A percentile compares a stretch with the other conserved stretches of the same genome.
phyloP scores from a whole-genome alignment of 2,329 filamentous ascomycete species.

The Ceratocystis eucalypticola region DNA sequence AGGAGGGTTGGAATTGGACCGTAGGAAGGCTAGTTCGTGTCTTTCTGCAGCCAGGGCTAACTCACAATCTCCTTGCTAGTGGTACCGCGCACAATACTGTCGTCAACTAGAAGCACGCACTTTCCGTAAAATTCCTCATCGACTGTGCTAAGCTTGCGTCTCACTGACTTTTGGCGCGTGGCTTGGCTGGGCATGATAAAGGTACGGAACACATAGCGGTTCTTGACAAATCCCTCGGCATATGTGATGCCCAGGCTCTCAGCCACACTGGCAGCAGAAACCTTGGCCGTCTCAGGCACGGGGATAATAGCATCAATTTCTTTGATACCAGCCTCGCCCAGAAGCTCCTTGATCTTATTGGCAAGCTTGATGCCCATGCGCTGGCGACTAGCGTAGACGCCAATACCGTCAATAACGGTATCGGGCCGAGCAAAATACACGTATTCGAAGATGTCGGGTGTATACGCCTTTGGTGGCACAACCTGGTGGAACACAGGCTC shows the following conservation, averaged over 20 bases:
- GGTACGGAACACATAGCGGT: slow-evolving; percentile 75
- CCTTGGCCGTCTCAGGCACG: slow-evolving; percentile 55
- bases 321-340: slow-evolving; percentile 55
- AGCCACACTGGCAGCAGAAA: slow-evolving; percentile 58
- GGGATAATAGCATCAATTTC: slow-evolving; percentile 54
- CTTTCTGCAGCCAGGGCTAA: neutral
- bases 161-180: slow-evolving; percentile 69
- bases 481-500: slow-evolving; percentile 65
- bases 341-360: slow-evolving; percentile 50
- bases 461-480: slow-evolving; percentile 52
- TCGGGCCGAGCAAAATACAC: slow-evolving; percentile 81
- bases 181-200: slow-evolving; percentile 66
- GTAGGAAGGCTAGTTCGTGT: too few species aligned
- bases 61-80: slow-evolving; percentile 44
- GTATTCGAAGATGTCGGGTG: slow-evolving; percentile 68
- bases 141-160: slow-evolving; percentile 80
- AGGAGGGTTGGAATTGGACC: too few species aligned
- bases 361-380: slow-evolving; percentile 79
- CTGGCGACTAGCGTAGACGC: slow-evolving; percentile 68
- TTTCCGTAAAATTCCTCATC: slow-evolving; percentile 69
- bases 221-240: slow-evolving; percentile 75
- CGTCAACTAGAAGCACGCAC: slow-evolving; percentile 73
- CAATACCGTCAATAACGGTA: slow-evolving; percentile 73
- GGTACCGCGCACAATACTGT: slow-evolving; percentile 78
- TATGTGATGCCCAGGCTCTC: slow-evolving; percentile 62